phyloP scores from a whole-genome alignment of 2,329 filamentous ascomycete genomes.

The Botryotinia narcissicola region DNA sequence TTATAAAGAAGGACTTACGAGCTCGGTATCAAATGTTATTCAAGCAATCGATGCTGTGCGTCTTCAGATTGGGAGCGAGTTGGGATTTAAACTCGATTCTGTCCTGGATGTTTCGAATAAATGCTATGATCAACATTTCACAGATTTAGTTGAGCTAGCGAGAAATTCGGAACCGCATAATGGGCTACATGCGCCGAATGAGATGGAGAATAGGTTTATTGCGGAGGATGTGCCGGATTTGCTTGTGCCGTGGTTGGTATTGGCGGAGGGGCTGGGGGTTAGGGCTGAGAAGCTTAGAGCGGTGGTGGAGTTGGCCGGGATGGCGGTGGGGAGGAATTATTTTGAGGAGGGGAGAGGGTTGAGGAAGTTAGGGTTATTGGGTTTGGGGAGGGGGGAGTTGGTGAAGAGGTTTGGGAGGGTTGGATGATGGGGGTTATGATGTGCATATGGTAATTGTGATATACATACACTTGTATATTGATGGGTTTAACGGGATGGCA shows the following conservation, averaged over 20 bases:
- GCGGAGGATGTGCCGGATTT: conserved; percentile 26
- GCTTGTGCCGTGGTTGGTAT: conserved; percentile 22
- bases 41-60: conserved; percentile 21
- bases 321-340: conserved; percentile 21
- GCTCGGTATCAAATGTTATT: conserved; percentile 24
- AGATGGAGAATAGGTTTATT: conserved; percentile 22
- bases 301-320: conserved; percentile 16
- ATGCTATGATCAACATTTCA: conserved; percentile 21
- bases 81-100: conserved; percentile 20
- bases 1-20: conserved; percentile 21
- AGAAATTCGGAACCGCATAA: neutral
- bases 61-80: conserved; percentile 17
- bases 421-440: neutral
- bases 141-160: conserved; percentile 11
- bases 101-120: conserved; percentile 21
- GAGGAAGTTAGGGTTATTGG: conserved; percentile 16
- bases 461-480: neutral
- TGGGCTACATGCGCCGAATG: neutral
- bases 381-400: conserved; percentile 13
- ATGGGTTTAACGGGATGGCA: neutral
- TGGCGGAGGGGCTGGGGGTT: conserved; percentile 22
- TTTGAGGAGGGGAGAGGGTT: conserved; percentile 21
- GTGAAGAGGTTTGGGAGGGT: conserved; percentile 16
- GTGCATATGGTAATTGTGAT: neutral
- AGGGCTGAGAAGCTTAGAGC: conserved; percentile 14